Conservation (phyloP, 139 green algal species). For the Tetradesmus lagerheimii region DNA sequence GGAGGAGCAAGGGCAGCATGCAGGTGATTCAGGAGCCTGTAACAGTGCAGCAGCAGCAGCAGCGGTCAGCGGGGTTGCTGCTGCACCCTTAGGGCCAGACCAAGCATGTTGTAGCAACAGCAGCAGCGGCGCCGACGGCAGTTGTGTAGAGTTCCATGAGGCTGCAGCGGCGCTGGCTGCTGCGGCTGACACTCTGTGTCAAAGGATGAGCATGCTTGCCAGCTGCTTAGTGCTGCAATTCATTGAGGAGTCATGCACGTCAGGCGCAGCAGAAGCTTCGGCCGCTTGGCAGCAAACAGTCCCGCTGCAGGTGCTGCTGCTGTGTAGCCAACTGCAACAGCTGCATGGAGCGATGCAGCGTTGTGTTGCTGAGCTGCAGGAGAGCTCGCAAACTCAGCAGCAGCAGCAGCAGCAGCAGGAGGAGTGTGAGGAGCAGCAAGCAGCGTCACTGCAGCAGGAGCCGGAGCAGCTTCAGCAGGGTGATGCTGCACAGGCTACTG, state of each 20-base stretch:
- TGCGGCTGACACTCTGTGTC: background rate
- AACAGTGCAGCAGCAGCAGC: too few relatives aligned
- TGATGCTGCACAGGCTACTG: too few relatives aligned
- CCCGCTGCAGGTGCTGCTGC: conserved; percentile 27
- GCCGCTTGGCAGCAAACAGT: background rate
- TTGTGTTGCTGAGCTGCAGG: background rate
- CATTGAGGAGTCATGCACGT: background rate
- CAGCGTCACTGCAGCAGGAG: too few relatives aligned
- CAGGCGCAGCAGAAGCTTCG: background rate
- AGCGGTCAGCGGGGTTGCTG: background rate
- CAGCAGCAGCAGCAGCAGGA: background rate
- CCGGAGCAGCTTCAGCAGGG: too few relatives aligned
- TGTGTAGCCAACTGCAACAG: conserved; percentile 8
- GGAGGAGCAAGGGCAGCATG: background rate
- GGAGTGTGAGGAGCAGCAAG: too few relatives aligned
- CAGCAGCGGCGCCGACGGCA: background rate
- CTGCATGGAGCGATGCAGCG: background rate
- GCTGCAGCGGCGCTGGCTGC: background rate
- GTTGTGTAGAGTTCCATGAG: background rate
- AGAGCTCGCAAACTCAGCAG: background rate
- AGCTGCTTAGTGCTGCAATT: conserved; percentile 8
- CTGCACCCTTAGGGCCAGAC: background rate
- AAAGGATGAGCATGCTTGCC: background rate
- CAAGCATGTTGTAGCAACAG: background rate
- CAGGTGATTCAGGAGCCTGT: too few relatives aligned